phyloP scores from a whole-genome alignment of 805 yeast genomes.

The Lachancea mirantina region DNA sequence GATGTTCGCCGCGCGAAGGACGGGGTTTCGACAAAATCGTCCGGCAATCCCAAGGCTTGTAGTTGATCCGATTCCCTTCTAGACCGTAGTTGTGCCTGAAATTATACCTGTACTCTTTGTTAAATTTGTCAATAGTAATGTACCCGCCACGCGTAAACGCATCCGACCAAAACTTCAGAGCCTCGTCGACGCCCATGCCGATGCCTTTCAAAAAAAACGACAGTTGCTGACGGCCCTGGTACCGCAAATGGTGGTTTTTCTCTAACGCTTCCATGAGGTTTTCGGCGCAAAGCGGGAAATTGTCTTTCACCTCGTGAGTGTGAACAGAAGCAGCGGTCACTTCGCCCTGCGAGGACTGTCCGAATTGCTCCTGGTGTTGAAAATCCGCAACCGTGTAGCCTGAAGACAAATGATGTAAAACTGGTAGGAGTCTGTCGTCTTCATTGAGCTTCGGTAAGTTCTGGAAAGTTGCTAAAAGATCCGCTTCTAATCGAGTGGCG shows the following conservation, averaged over 20 bases:
- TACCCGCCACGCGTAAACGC: conserved; percentile 53
- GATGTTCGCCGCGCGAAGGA: conserved; percentile 61
- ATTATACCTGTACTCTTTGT: conserved; percentile 83
- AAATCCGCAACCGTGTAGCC: conserved; percentile 58
- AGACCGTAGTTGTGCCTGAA: conserved; percentile 86
- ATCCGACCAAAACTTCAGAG: conserved; percentile 73
- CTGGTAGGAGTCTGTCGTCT: conserved; percentile 82
- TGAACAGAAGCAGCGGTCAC: conserved; percentile 59
- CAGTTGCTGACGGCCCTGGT: conserved; percentile 79
- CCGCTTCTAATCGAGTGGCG: conserved; percentile 41
- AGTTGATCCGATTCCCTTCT: conserved; percentile 83
- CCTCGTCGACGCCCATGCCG: conserved; percentile 83
- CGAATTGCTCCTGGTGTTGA: conserved; percentile 32
- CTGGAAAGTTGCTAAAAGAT: conserved; percentile 63
- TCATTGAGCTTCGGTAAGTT: conserved; percentile 81
- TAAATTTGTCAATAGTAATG: conserved; percentile 65
- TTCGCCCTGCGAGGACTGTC: conserved; percentile 34
- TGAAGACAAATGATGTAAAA: conserved; percentile 67
- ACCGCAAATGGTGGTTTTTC: conserved; percentile 64
- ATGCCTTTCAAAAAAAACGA: conserved; percentile 81
- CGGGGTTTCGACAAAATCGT: conserved; percentile 66
- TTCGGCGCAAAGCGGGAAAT: conserved; percentile 78
- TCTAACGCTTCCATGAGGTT: conserved; percentile 57
- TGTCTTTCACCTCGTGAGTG: conserved; percentile 45
- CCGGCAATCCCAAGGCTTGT: conserved; percentile 79